Evolutionary conservation across 306 rosid genomes (phyloP), one percentile per base, ranked within the genome.

Genomic region (Acacia confusa): DNA sequence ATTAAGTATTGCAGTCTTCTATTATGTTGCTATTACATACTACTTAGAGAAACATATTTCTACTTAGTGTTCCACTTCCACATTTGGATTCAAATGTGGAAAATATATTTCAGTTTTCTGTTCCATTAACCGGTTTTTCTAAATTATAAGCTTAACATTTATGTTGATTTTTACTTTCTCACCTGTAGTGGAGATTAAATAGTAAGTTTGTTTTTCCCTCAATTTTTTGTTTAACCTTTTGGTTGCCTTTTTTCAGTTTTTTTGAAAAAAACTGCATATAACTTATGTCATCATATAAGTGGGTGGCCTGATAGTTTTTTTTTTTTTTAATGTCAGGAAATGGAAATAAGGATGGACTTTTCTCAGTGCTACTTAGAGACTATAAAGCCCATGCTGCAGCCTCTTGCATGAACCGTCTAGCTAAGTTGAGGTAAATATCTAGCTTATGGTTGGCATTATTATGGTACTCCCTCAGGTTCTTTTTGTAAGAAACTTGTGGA

Each of bases 291-390:
- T 61, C 64, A 48, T 69, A 3, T 73, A 66, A 27, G 60, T 70
- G 82, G 53, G 67, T 69, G 77, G 48, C 43, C 75, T 80, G 79
- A 77, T 81, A 70, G 63, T 61, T 74, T 70, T 81, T 81, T 75
- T 70, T 70, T 81, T 81, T 75, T 76, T 8, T 71, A 84, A 53
- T 63, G 76, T 45, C 82, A 95, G 99, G 99, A 75, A 95, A 91
- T 80, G 97, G 99, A 74, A 95, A 95, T 83, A 95, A 95, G 88
- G 97, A 92, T 82, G 99, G 97, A 38, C 97, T 95, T 80, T 95
- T 88, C 85, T 95, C 97, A 63, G 87, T 95, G 77, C 91, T 95
- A 84, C 88, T 95, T n/a, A 87, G 99, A 90, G 99, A 95, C 84
- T 92, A 95, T 81, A 86, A 89, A 87, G 81, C 95, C 65, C 94